Evolutionary conservation across 805 yeast genomes (phyloP), one percentile per base, ranked within the genome.

Genomic region (Candida boleticola): DNA sequence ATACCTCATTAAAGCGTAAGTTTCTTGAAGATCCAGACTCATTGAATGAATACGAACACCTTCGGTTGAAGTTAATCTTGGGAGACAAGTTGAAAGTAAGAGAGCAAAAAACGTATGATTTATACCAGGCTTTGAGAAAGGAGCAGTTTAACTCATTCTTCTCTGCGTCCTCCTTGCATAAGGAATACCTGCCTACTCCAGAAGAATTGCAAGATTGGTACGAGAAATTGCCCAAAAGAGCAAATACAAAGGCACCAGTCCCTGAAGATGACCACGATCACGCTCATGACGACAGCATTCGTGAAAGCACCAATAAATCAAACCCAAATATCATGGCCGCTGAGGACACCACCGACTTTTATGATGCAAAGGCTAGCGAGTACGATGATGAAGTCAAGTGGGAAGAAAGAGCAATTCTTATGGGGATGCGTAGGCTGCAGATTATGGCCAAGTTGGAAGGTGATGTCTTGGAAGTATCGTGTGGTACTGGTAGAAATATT

Each of bases 401-500:
- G 66, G 93, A 85, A 58, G 93, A 85, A 54, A 55, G 79, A 37
- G 74, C 80, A 13, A 72, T 80, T 42, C 64, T 77, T 29, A 69
- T 80, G 74, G 80, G 83, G 43, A 73, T 71, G 54, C 74, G 85
- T 63, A 74, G 97, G 54, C 81, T 80, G 52, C 83, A 93, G 86
- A 61, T 85, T 36, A 85, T 86, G 89, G 76, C 71, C 29, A 85
- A 85, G 47, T 76, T 83, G 38, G 67, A 71, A 44, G 99, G 99
- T 18, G 97, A 93, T 58, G 97, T 89, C 1, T 67, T 93, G 43
- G 99, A 93, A 62, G 93, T 92, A 9, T 84, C 97, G 0, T 87
- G 95, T 57, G 99, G 99, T 44, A 93, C 99, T 0, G 98, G 99
- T 5, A 76, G 98, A 62, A 93, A 93, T 58, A 76, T 92, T 43